Evolutionary conservation across 1,284 basidiomycete genomes (phyloP), one percentile per base, ranked within the genome.

Genomic region (Omphalotus olearius): DNA sequence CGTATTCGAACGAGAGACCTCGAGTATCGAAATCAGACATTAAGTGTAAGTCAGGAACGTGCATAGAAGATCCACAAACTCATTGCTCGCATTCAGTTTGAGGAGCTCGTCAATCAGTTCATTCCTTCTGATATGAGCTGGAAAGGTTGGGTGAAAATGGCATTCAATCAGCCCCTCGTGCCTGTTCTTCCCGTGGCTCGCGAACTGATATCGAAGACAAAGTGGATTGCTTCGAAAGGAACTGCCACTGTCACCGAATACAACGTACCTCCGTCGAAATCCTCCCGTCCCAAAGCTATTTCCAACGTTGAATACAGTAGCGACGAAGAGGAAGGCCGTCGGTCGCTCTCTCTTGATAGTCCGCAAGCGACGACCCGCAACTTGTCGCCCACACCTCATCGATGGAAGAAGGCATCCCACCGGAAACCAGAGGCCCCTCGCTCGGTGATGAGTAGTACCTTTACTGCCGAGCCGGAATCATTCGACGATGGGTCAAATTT

Each of bases 11-110:
- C 86, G 7, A 75, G 84, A 48, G 80, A 83, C 51, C 68, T 97
- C 45, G 85, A 88, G 61, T 95, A 93, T 67, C 80, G 82, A 57
- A 93, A 95, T 65, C 85, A 91, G 66, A 93, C 92, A 0, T 93
- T 85, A 82, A 91, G 88, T 67, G 88, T 90, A 66, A 59, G 86
- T 65, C 9, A 3, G 7, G 30, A 3, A 13, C 7, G 9, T 33
- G 13, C 13, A 33, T 9, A 10, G 2, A 33, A 33, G 7, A 10
- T 17, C 28, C 46, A 47, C 46, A 41, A 14, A 18, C 23, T 41
- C 18, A 20, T 33, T 10, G 7, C n/a, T n/a, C 13, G 30, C 51
- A 18, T 50, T 5, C 69, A 91, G 77, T 91, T 91, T 58, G 86
- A 91, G 64, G 90, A 93, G 55, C 63, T 94, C 30, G 84, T 92